Conservation (phyloP, 768 basidiomycete species). For the Agaricus blazei region DNA sequence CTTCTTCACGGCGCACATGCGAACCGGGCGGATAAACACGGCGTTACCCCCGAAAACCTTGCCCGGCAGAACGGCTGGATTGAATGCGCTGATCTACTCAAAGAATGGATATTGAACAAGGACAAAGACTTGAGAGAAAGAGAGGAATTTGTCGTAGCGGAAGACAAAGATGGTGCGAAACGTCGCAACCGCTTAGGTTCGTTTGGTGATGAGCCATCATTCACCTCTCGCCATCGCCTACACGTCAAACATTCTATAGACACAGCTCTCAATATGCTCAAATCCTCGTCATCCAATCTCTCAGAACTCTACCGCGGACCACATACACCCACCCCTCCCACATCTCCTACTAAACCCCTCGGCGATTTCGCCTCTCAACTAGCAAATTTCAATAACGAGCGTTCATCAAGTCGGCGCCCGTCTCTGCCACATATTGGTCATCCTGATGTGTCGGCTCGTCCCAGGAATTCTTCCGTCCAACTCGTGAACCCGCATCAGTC, state of each 20-base stretch:
- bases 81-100: constrained; percentile 69
- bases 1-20: constrained; percentile 83
- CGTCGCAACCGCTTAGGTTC: constrained; percentile 5
- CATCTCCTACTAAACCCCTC: constrained; percentile 34
- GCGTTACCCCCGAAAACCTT: constrained; percentile 79
- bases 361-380: constrained; percentile 42
- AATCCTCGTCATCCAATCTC: constrained; percentile 28
- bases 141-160: constrained; percentile 21
- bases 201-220: constrained; percentile 20
- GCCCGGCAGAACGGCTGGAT: constrained; percentile 78
- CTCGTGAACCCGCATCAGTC: constrained; percentile 46
- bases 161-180: constrained; percentile 11
- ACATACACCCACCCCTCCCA: constrained; percentile 33
- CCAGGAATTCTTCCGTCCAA: constrained; percentile 31
- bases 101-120: constrained; percentile 60
- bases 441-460: constrained; percentile 21
- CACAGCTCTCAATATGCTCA: constrained; percentile 56
- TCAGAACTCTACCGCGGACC: constrained; percentile 19
- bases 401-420: constrained; percentile 48
- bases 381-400: constrained; percentile 23
- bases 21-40: constrained; percentile 84
- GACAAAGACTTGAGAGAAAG: constrained; percentile 58
- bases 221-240: constrained; percentile 42
- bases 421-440: constrained; percentile 58
- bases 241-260: constrained; percentile 80